Evolutionary conservation across 176 grass and related monocot genomes (phyloP), one percentile per base, ranked within the genome.

Genomic region (Cenchrus americanus): DNA sequence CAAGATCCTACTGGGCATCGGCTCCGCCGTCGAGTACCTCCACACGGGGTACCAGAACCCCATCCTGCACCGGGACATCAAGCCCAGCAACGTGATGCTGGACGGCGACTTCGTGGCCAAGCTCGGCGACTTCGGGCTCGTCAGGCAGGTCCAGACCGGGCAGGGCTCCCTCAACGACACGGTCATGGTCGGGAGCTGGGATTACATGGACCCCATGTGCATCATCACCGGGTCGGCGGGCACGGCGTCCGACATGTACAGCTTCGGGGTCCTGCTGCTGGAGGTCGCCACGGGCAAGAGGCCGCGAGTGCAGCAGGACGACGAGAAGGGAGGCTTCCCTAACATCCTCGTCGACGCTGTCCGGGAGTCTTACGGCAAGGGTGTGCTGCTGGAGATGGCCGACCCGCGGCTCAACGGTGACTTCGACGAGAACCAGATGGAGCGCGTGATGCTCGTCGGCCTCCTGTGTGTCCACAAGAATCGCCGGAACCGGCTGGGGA

Each of bases 191-290:
- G 50, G 50, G 50, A 53, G 4, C 50, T 17, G 50, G 50, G 50
- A 17, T 4, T 53, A 53, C 50, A 53, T 53, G 14, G 50, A 53
- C 5, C 50, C 50, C 50, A 5, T 17, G 4, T 53, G 50, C 50
- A 17, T 53, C 50, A 17, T 7, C 47, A 48, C 7, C 10, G 47
- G 10, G 1, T 1, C 47, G 10, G 47, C 10, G 1, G 10, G 47
- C 47, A 48, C 47, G 10, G 47, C 8, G 47, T 57, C 17, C 5
- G 95, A 95, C 63, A 91, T 98, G 15, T 98, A 90, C 55, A 95
- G 95, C 84, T 95, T 91, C 17, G 92, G 95, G 1, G 95, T 98
- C 57, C 7, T 92, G 37, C 71, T 91, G 21, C 83, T 91, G 1
- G 89, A 91, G 89, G 86, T 92, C 21, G 49, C 54, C 54, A 8